These are phyloP conservation scores for Eutrema japonicum DNA, from an alignment of 345 rosid genomes.

Conservation along the genomic window DNA sequence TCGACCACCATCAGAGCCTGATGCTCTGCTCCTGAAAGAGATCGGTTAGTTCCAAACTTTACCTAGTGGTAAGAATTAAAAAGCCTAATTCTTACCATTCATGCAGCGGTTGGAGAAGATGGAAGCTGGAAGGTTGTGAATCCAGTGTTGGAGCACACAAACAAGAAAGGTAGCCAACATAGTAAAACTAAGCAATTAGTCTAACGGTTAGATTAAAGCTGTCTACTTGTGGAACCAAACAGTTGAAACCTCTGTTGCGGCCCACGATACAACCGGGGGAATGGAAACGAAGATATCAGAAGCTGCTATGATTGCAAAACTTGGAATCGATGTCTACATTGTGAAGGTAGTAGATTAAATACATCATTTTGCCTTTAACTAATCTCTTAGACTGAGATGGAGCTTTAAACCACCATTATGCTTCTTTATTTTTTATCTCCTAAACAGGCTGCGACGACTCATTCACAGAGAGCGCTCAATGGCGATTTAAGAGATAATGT, in stretches of 20 bases:
- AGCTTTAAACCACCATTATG: background rate
- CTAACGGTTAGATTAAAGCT: background rate
- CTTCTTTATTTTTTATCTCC: background rate
- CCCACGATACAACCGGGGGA: conserved; percentile 95
- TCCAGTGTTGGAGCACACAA: conserved; percentile 50
- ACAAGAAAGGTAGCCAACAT: conserved; percentile 55
- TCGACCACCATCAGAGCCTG: conserved; percentile 78
- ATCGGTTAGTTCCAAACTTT: conserved; percentile 57
- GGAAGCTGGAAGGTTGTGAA: conserved; percentile 80
- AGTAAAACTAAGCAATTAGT: background rate
- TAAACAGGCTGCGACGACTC: conserved; percentile 73
- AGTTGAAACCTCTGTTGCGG: conserved; percentile 83
- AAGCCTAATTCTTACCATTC: background rate
- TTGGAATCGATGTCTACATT: conserved; percentile 85
- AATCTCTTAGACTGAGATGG: background rate
- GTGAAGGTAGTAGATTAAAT: conserved; percentile 57
- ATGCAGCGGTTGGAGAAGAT: conserved; percentile 73
- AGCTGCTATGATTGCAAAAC: conserved; percentile 92
- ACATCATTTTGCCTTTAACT: background rate
- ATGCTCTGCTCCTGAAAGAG: conserved; percentile 79
- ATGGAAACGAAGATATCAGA: conserved; percentile 87
- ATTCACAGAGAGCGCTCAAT: conserved; percentile 65
- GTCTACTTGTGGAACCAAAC: conserved; percentile 32
- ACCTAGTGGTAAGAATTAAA: background rate
- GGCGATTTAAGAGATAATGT: conserved; percentile 57